These are phyloP conservation scores for Chaetomium sp. DNA, from an alignment of 2,329 filamentous ascomycete species.

Conservation along the genomic window DNA sequence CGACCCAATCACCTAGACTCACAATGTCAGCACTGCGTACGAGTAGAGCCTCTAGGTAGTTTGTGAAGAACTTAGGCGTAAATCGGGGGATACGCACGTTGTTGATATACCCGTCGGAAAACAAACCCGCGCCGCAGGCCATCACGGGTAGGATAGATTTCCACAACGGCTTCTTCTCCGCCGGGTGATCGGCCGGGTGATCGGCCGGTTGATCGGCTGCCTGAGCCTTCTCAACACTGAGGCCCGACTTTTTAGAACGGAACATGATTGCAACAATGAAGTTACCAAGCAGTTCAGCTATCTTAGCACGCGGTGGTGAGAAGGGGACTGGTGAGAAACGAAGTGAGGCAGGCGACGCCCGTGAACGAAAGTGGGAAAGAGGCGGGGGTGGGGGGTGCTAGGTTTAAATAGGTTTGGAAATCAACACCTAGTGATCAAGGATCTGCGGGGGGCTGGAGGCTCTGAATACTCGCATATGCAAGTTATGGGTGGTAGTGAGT, in stretches of 20 bases:
- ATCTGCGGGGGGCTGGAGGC: not conserved
- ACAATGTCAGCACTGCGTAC: not conserved
- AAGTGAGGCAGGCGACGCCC: not conserved
- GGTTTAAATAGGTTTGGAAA: not conserved
- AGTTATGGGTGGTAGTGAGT: too few species aligned
- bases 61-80: too few species aligned
- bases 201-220: not conserved
- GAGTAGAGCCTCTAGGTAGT: too few species aligned
- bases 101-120: slow-evolving; percentile 91
- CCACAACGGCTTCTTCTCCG: slow-evolving; percentile 28
- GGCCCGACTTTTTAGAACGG: not conserved
- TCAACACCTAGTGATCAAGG: not conserved
- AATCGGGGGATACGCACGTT: slow-evolving; percentile 59
- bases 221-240: not conserved
- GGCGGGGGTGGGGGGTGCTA: not conserved
- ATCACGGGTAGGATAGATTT: slow-evolving; percentile 65
- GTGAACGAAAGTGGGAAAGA: not conserved
- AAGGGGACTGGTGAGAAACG: too few species aligned
- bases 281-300: not conserved
- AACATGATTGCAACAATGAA: not conserved
- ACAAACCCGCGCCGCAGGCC: slow-evolving; percentile 85
- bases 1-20: slow-evolving; percentile 73
- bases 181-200: too few species aligned
- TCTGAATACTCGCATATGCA: not conserved
- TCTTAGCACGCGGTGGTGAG: too few species aligned